Evolutionary conservation across 2,329 filamentous ascomycete genomes (phyloP).

Genomic region (Fusarium keratoplasticum): DNA sequence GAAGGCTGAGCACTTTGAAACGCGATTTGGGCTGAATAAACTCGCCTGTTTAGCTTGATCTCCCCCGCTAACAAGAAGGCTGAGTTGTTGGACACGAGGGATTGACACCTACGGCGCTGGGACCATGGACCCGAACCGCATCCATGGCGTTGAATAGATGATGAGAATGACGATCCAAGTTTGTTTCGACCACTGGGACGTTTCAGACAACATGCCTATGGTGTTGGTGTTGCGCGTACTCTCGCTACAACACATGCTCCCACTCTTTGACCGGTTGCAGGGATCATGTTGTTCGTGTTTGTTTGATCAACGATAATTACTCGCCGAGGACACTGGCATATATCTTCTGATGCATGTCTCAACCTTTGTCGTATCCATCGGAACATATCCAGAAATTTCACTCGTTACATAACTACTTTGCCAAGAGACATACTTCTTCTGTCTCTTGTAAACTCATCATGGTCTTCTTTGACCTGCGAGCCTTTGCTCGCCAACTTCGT

Average conservation of each 20-base stretch:
- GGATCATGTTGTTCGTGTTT: not conserved
- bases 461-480: slow-evolving; percentile 3
- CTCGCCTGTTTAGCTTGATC: not conserved
- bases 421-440: not conserved
- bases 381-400: not conserved
- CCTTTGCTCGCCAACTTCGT: slow-evolving; percentile 16
- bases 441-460: not conserved
- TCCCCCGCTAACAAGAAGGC: not conserved
- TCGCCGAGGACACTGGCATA: not conserved
- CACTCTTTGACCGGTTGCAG: not conserved
- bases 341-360: not conserved
- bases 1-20: slow-evolving; percentile 13
- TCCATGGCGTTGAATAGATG: slow-evolving; percentile 4
- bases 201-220: slow-evolving; percentile 2
- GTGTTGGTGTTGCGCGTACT: not conserved
- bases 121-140: not conserved
- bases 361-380: not conserved
- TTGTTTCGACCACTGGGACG: not conserved
- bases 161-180: not conserved
- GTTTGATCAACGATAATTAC: not conserved
- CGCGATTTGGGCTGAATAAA: not conserved
- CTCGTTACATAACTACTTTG: not conserved
- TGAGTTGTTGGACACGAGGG: slow-evolving; percentile 8
- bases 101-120: not conserved
- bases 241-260: not conserved